phyloP scores from a whole-genome alignment of 2,329 filamentous ascomycete genomes.

The Phaeoacremonium minimum region DNA sequence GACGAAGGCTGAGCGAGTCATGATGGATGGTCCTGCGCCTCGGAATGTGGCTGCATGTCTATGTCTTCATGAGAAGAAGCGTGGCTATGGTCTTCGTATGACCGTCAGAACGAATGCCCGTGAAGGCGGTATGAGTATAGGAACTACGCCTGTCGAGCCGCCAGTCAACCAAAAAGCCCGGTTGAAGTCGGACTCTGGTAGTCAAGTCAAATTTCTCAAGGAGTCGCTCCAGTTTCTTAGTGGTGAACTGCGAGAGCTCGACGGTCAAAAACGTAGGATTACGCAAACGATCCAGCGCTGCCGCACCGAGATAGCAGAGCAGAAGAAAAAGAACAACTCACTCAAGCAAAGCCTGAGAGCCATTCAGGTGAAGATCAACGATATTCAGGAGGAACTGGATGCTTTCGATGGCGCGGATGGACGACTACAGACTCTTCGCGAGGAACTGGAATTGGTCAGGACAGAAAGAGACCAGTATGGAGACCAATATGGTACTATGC shows the following conservation, averaged over 20 bases:
- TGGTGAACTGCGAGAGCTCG: constrained; percentile 47
- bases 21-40: constrained; percentile 59
- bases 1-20: constrained; percentile 61
- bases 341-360: constrained; percentile 53
- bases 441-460: constrained; percentile 49
- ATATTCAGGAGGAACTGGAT: constrained; percentile 57
- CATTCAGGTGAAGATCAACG: constrained; percentile 54
- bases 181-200: constrained; percentile 75
- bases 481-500: constrained; percentile 49
- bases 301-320: constrained; percentile 40
- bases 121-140: constrained; percentile 26
- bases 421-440: constrained; percentile 54
- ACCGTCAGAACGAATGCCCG: constrained; percentile 24
- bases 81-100: constrained; percentile 57
- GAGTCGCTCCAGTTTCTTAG: constrained; percentile 41
- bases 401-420: constrained; percentile 65
- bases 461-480: constrained; percentile 43
- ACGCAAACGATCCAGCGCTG: constrained; percentile 44
- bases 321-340: constrained; percentile 31
- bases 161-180: constrained; percentile 53
- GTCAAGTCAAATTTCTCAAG: constrained; percentile 47
- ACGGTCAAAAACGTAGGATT: constrained; percentile 40
- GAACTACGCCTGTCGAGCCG: constrained; percentile 29
- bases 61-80: constrained; percentile 58
- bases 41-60: constrained; percentile 72